These are phyloP conservation scores for Talaromyces proteolyticus DNA, from an alignment of 495 filamentous ascomycete species.

Conservation along the genomic window DNA sequence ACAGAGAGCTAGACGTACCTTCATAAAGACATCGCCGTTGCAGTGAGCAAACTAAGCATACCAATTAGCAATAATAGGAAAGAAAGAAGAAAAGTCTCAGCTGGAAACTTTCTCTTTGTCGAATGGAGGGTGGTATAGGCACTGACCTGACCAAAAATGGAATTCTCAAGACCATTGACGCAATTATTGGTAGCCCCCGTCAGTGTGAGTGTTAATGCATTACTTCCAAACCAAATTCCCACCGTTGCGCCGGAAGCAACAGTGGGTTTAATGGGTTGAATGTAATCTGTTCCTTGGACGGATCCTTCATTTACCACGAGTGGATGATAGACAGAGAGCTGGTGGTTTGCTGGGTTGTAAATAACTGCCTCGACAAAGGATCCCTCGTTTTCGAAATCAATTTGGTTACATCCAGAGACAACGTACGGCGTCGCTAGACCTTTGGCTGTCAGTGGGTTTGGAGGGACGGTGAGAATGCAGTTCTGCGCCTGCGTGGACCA, in stretches of 20 bases:
- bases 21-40: conserved; percentile 1
- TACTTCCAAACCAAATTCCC: conserved; percentile 1
- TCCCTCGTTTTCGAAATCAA: neutral
- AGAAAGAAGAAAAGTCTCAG: too few relatives aligned
- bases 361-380: conserved; percentile 1
- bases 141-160: neutral
- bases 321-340: neutral
- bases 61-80: too few relatives aligned
- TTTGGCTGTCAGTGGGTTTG: neutral
- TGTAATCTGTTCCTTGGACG: neutral
- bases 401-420: neutral
- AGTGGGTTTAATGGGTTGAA: neutral
- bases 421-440: neutral
- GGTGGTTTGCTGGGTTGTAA: neutral
- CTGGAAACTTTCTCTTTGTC: too few relatives aligned
- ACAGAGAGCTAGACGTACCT: too few relatives aligned
- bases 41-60: neutral
- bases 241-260: neutral
- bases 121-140: too few relatives aligned
- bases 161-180: neutral
- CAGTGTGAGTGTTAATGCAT: neutral
- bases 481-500: too few relatives aligned
- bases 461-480: neutral
- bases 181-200: neutral
- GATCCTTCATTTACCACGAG: neutral